Percentiles rank a stretch among this genome's conserved stretches.
These are phyloP conservation scores for Acanthamoeba divionensis DNA, from an alignment of 208 protist species.

Conservation along the genomic window DNA sequence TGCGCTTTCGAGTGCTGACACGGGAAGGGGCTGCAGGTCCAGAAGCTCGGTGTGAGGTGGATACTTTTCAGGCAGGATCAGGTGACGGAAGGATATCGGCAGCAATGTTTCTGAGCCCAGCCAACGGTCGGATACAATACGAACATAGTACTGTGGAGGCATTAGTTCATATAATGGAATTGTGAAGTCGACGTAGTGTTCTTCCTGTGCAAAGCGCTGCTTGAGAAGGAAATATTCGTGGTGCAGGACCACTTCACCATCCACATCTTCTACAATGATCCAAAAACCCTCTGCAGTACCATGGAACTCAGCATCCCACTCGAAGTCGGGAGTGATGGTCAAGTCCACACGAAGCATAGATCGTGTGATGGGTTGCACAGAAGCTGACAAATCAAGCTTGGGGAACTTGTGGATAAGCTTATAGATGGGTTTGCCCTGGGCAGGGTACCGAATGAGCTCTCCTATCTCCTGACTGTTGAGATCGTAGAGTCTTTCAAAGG, in stretches of 20 bases:
- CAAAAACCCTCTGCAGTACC: conserved; percentile 89
- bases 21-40: conserved; percentile 84
- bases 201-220: conserved; percentile 67
- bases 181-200: conserved; percentile 88
- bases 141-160: conserved; percentile 89
- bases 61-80: conserved; percentile 89
- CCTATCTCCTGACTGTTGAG: conserved; percentile 91
- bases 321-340: conserved; percentile 94
- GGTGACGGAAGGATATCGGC: conserved; percentile 85
- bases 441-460: conserved; percentile 87
- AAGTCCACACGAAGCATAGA: conserved; percentile 93
- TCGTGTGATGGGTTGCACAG: conserved; percentile 94
- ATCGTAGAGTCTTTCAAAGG: conserved; percentile 93
- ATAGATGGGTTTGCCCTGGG: conserved; percentile 84
- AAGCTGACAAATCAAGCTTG: conserved; percentile 88
- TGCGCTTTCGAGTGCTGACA: conserved; percentile 68
- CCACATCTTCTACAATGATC: conserved; percentile 93
- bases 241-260: conserved; percentile 94
- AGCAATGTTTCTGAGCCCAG: conserved; percentile 71
- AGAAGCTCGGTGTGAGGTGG: conserved; percentile 86
- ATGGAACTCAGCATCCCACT: conserved; percentile 90
- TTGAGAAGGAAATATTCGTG: conserved; percentile 93
- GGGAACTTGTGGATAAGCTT: conserved; percentile 93
- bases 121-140: conserved; percentile 84
- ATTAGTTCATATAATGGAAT: conserved; percentile 88